A percentile compares a stretch with the other conserved stretches of the same genome.
These are phyloP conservation scores for Stagonosporopsis chrysanthemi DNA, from an alignment of 2,329 filamentous ascomycete genomes.

Conservation along the genomic window DNA sequence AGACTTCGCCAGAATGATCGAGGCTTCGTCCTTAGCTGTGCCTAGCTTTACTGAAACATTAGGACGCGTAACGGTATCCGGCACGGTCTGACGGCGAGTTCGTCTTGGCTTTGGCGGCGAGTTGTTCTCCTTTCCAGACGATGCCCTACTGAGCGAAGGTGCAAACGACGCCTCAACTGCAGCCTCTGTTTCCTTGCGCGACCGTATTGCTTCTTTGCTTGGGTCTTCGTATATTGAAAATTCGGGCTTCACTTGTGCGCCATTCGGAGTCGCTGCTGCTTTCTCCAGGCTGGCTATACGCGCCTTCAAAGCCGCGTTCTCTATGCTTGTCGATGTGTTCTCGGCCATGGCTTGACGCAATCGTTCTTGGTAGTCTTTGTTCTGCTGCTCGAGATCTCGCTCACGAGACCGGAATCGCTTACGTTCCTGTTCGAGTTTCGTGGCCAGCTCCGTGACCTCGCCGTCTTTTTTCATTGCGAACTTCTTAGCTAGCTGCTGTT, in stretches of 20 bases:
- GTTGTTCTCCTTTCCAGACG: slow-evolving; percentile 43
- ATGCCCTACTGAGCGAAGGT: slow-evolving; percentile 23
- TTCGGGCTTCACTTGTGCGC: slow-evolving; percentile 25
- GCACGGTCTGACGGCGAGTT: slow-evolving; percentile 34
- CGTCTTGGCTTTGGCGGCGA: slow-evolving; percentile 35
- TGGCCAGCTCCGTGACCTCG: slow-evolving; percentile 71
- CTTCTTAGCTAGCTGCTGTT: slow-evolving; percentile 80
- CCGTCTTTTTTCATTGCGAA: slow-evolving; percentile 80
- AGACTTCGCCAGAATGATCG: slow-evolving; percentile 33
- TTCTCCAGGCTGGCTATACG: slow-evolving; percentile 42
- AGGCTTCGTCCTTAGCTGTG: slow-evolving; percentile 28
- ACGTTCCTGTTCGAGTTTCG: slow-evolving; percentile 73
- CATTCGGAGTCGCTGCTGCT: slow-evolving; percentile 24
- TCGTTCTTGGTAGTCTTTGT: slow-evolving; percentile 55
- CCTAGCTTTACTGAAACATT: slow-evolving; percentile 24
- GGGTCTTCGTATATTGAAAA: slow-evolving; percentile 46
- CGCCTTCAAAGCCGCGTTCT: slow-evolving; percentile 45
- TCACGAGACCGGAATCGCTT: slow-evolving; percentile 71
- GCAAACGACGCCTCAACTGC: slow-evolving; percentile 24
- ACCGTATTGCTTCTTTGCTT: slow-evolving; percentile 28
- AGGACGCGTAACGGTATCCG: slow-evolving; percentile 25
- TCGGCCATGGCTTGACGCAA: slow-evolving; percentile 46
- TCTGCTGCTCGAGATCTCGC: slow-evolving; percentile 66
- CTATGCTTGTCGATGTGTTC: slow-evolving; percentile 40
- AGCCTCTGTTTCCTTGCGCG: slow-evolving; percentile 20